Evolutionary conservation across 306 rosid species (phyloP).

Genomic region (Cercis canadensis): DNA sequence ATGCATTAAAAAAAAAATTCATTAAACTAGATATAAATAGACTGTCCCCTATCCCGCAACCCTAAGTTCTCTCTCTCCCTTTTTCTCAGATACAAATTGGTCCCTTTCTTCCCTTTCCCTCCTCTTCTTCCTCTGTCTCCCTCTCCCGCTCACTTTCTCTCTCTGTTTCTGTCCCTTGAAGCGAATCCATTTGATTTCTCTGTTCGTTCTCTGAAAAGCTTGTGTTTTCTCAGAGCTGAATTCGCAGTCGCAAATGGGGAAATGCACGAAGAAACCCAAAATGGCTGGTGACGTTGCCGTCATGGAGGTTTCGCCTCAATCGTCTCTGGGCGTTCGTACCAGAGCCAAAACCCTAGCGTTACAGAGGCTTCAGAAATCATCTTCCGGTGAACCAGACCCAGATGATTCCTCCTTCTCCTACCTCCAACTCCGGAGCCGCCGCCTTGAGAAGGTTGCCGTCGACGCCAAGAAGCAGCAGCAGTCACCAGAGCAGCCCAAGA

Average conservation of each 20-base stretch:
- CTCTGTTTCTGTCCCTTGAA: conserved; percentile 13
- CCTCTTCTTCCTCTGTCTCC: not conserved
- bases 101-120: not conserved
- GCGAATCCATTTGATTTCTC: not conserved
- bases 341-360: conserved; percentile 76
- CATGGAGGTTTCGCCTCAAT: conserved; percentile 59
- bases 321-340: conserved; percentile 78
- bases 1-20: not conserved
- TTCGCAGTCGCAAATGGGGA: conserved; percentile 53
- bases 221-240: not conserved
- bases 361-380: conserved; percentile 51
- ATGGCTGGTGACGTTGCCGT: conserved; percentile 58
- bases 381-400: conserved; percentile 2
- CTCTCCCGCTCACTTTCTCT: not conserved
- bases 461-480: conserved; percentile 18
- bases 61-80: conserved; percentile 36
- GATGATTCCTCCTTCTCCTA: conserved; percentile 57
- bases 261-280: conserved; percentile 82
- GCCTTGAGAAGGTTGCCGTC: conserved; percentile 61
- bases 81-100: not conserved
- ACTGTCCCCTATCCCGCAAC: conserved; percentile 50
- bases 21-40: not conserved
- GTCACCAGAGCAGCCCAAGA: conserved; percentile 26
- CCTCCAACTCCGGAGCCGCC: conserved; percentile 88
- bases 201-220: conserved; percentile 28